Evolutionary conservation across 2,329 filamentous ascomycete species (phyloP).

Genomic region (Sporothrix humicola): DNA sequence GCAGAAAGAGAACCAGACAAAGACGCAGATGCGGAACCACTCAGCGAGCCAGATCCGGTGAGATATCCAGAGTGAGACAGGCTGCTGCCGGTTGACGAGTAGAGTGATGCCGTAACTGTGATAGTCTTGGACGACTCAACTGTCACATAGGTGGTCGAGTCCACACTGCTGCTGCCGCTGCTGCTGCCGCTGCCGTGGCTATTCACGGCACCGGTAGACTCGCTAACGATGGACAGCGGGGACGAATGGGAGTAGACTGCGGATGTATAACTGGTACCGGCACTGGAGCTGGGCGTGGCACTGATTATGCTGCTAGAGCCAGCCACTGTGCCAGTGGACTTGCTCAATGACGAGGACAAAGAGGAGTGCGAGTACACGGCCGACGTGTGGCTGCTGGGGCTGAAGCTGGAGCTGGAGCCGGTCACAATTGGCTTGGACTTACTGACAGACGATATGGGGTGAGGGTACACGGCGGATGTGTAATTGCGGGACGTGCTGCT

Average conservation of each 20-base stretch:
- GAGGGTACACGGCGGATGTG: background rate
- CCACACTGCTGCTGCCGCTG: background rate
- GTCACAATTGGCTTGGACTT: too few species aligned
- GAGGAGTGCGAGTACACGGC: background rate
- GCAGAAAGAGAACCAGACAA: background rate
- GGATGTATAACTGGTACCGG: background rate
- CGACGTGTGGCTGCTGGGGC: background rate
- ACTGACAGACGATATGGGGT: too few species aligned
- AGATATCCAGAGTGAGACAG: background rate
- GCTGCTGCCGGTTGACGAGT: background rate
- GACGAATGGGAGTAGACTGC: background rate
- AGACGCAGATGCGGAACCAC: background rate
- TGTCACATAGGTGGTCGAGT: conserved; percentile 11
- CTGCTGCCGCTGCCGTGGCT: background rate
- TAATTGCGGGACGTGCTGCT: background rate
- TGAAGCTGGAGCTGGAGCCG: background rate
- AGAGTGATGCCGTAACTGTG: conserved; percentile 6
- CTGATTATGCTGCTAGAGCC: background rate
- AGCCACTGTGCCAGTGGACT: background rate
- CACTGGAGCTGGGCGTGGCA: background rate
- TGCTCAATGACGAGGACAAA: background rate
- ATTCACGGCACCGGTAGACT: background rate
- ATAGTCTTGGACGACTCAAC: conserved; percentile 31
- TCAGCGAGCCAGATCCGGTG: background rate
- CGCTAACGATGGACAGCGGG: background rate